Base-by-base conservation (phyloP, 2,329 filamentous ascomycete species). In the Fusarium sp. region DNA sequence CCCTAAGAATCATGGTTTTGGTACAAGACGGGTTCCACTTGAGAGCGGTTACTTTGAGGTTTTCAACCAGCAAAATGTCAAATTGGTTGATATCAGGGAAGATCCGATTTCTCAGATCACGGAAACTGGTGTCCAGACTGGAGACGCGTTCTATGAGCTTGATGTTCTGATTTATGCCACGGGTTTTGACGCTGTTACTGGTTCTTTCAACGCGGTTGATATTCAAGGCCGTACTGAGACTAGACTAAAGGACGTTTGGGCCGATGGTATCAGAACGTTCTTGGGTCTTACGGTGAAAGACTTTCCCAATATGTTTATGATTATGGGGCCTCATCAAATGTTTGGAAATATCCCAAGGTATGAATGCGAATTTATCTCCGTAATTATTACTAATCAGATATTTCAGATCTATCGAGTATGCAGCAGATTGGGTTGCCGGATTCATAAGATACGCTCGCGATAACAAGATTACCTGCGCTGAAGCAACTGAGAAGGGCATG, bases 281-380 rank as follows among this genome's bases (percentile, higher is more conserved):
- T 73, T 85, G 2, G 84, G 83, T 2, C 76, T 81, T 14, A 77
- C 79, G 0, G 76, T 80, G 17, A 66, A 76, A 13, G 77, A 77
- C 5, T 83, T 82, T 43, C 81, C 82, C 1, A 85, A 86, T 50
- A 84, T 85, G 75, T 81, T 82, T 57, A 80, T 81, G 79, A 74
- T 81, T 11, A 76, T 81, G 72, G 80, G 80, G 0, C 80, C 80
- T 1, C 79, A 82, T 45, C 80, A 82, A 54, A 78, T 77, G 68
- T 81, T 81, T 59, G 80, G 80, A 10, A 82, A 83, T 36, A 78
- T 79, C 11, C 78, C 80, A 4, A 74, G 69, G 78, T 21, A 78
- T 67, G 50, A 4, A 4, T 2, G 11, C 4, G 8, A 1, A 10
- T 9, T 3, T 3, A 1, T 0, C 1, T n/a, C 1, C 11, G 11